Conservation (phyloP, 805 yeast species). For the Tetrapisispora pingtungensis region DNA sequence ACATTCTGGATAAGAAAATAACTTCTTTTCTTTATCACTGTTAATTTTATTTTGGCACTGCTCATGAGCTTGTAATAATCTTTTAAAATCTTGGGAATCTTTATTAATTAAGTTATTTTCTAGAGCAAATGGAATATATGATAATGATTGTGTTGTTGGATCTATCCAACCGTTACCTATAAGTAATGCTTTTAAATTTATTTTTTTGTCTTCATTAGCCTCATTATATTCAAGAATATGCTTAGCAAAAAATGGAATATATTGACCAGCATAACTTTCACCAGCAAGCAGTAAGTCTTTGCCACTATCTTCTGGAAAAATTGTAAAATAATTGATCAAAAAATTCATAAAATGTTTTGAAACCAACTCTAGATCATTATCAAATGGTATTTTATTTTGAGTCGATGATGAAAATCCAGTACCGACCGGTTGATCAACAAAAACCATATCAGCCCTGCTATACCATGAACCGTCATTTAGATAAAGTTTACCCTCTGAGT, state of each 20-base stretch:
- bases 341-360: conserved; percentile 55
- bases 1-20: conserved; percentile 34
- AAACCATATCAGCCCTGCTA: conserved; percentile 64
- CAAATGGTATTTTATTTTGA: conserved; percentile 26
- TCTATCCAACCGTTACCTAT: conserved; percentile 95
- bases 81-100: conserved; percentile 32
- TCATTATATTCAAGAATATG: conserved; percentile 43
- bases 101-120: conserved; percentile 45
- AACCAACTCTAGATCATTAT: conserved; percentile 45
- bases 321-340: conserved; percentile 50
- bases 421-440: conserved; percentile 90
- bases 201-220: conserved; percentile 8
- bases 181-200: conserved; percentile 53
- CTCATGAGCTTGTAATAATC: conserved; percentile 42
- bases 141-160: conserved; percentile 73
- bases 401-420: conserved; percentile 75
- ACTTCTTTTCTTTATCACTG: conserved; percentile 8
- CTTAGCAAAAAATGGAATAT: conserved; percentile 77
- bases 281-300: conserved; percentile 78
- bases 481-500: conserved; percentile 35
- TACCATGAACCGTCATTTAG: conserved; percentile 77
- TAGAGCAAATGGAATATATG: conserved; percentile 63
- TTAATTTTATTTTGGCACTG: conserved; percentile 48
- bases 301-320: conserved; percentile 60
- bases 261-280: conserved; percentile 96